These are phyloP conservation scores for Aspergillus sclerotiicarbonarius DNA, from an alignment of 495 filamentous ascomycete genomes.

Conservation along the genomic window DNA sequence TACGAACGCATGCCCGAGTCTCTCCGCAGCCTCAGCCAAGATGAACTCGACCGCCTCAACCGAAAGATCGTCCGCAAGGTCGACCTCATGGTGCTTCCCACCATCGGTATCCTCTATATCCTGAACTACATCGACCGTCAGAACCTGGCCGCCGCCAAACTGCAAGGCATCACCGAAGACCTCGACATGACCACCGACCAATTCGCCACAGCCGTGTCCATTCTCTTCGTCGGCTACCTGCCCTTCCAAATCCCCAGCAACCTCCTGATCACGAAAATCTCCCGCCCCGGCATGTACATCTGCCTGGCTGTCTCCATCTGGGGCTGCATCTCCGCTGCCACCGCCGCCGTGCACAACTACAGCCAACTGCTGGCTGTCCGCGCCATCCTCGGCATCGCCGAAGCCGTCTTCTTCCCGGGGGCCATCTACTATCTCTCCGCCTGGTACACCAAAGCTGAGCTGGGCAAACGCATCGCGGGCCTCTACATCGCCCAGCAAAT, in stretches of 20 bases:
- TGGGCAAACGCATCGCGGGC: constrained; percentile 56
- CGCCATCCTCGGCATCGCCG: constrained; percentile 37
- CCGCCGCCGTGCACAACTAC: constrained; percentile 29
- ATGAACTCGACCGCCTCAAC: constrained; percentile 29
- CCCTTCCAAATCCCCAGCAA: constrained; percentile 60
- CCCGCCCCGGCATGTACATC: constrained; percentile 32
- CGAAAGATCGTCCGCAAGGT: constrained; percentile 44
- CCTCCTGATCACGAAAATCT: constrained; percentile 50
- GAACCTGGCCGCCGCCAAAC: constrained; percentile 28
- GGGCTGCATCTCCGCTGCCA: constrained; percentile 47
- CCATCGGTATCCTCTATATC: constrained; percentile 38
- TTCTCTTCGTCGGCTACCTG: constrained; percentile 46
- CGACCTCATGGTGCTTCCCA: constrained; percentile 36
- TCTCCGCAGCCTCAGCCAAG: constrained; percentile 24
- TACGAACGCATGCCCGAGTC: constrained; percentile 30
- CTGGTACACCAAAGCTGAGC: constrained; percentile 57
- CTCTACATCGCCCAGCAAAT: constrained; percentile 56
- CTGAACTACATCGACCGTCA: constrained; percentile 42
- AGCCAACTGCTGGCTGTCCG: constrained; percentile 35
- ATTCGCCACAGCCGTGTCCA: constrained; percentile 31
- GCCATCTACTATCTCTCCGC: constrained; percentile 56
- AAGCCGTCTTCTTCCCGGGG: constrained; percentile 52
- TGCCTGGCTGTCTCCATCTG: constrained; percentile 45
- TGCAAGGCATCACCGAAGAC: constrained; percentile 30
- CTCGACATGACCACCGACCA: constrained; percentile 27